Percentiles rank a stretch among this genome's conserved stretches.
phyloP scores from a whole-genome alignment of 2,329 filamentous ascomycete genomes.

The Capronia americana region DNA sequence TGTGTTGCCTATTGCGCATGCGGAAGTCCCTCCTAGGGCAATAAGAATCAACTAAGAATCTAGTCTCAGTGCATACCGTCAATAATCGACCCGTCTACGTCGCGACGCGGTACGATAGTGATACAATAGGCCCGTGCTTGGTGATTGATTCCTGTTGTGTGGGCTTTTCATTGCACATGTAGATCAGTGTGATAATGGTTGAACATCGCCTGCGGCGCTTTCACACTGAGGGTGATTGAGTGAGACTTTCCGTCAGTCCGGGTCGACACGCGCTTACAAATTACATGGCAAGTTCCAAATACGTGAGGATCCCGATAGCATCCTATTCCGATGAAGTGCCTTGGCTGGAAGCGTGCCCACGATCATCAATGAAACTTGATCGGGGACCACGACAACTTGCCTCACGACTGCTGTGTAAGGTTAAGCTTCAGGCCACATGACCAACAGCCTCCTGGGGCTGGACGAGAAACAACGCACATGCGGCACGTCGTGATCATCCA shows the following conservation, averaged over 20 bases:
- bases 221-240: not conserved
- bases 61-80: not conserved
- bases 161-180: not conserved
- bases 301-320: not conserved
- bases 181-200: not conserved
- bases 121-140: not conserved
- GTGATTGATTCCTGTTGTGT: not conserved
- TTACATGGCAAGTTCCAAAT: not conserved
- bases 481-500: too few species aligned
- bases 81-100: not conserved
- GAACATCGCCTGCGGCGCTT: not conserved
- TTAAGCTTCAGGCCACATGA: slow-evolving; percentile 3
- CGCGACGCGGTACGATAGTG: not conserved
- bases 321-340: not conserved
- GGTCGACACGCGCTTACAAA: not conserved
- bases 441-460: not conserved
- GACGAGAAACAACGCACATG: too few species aligned
- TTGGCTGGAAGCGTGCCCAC: not conserved
- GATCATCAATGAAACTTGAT: not conserved
- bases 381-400: not conserved
- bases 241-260: not conserved
- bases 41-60: not conserved
- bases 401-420: slow-evolving; percentile 2
- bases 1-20: not conserved
- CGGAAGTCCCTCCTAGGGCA: not conserved